These are phyloP conservation scores for Colletotrichum tanaceti DNA, from an alignment of 2,329 filamentous ascomycete genomes.

Conservation along the genomic window DNA sequence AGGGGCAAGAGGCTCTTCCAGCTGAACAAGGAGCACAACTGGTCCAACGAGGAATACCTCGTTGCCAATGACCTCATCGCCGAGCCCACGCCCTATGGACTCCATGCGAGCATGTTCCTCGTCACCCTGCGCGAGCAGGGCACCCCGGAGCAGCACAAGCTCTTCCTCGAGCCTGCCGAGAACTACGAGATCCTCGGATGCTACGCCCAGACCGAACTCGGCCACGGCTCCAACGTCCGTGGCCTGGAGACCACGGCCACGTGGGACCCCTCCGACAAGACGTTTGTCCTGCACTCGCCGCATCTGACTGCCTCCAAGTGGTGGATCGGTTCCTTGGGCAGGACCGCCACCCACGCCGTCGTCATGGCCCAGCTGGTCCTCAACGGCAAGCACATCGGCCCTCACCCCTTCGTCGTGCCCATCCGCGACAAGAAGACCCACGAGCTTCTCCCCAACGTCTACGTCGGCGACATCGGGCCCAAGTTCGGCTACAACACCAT, in stretches of 20 bases:
- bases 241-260: conserved; percentile 79
- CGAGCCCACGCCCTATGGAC: conserved; percentile 78
- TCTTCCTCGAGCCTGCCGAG: conserved; percentile 76
- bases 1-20: conserved; percentile 77
- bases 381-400: conserved; percentile 74
- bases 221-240: conserved; percentile 81
- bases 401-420: conserved; percentile 82
- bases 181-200: conserved; percentile 81
- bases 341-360: conserved; percentile 80
- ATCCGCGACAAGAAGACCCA: conserved; percentile 78
- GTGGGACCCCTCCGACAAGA: conserved; percentile 79
- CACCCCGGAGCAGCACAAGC: conserved; percentile 77
- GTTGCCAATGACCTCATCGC: conserved; percentile 76
- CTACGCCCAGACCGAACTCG: conserved; percentile 84
- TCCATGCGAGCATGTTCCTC: conserved; percentile 69
- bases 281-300: conserved; percentile 79
- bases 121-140: conserved; percentile 76
- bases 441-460: conserved; percentile 73
- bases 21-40: conserved; percentile 74
- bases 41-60: conserved; percentile 72
- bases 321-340: conserved; percentile 85
- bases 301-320: conserved; percentile 81
- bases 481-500: conserved; percentile 85
- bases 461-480: conserved; percentile 84
- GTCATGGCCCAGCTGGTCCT: conserved; percentile 83